Evolutionary conservation across 2,329 filamentous ascomycete species (phyloP).

Genomic region (Hypoxylon sp.): DNA sequence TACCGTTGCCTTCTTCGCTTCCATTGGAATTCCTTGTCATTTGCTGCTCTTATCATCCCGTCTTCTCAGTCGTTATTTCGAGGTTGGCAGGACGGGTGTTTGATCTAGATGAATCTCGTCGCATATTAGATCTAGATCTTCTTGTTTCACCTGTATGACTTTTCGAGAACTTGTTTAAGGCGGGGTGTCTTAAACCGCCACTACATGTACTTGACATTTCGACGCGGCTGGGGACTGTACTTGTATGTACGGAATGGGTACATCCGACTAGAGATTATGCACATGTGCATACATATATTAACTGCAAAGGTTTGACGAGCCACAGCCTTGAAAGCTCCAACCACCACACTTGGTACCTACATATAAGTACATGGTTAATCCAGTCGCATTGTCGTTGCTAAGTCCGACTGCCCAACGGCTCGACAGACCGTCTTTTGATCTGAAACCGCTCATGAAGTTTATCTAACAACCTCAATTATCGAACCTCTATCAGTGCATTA

Average conservation of each 20-base stretch:
- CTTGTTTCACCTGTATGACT: constrained; percentile 25
- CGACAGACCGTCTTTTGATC: constrained; percentile 16
- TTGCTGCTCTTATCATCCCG: constrained; percentile 32
- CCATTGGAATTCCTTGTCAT: constrained; percentile 12
- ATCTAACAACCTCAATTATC: constrained; percentile 13
- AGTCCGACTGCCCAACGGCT: constrained; percentile 17
- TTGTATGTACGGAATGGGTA: constrained; percentile 15
- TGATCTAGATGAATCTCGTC: constrained; percentile 27
- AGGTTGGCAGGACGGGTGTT: constrained; percentile 4
- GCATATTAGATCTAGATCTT: constrained; percentile 32
- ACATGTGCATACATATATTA: neutral
- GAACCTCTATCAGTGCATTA: constrained; percentile 3
- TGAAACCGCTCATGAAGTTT: constrained; percentile 25
- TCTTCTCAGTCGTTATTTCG: constrained; percentile 1
- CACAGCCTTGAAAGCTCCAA: constrained; percentile 15
- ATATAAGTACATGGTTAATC: neutral
- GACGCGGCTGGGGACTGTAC: constrained; percentile 6
- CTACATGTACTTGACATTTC: constrained; percentile 18
- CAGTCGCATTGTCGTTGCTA: constrained; percentile 13
- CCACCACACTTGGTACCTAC: neutral
- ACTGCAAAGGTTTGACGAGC: constrained; percentile 26
- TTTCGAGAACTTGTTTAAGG: constrained; percentile 14
- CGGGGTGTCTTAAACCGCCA: constrained; percentile 18
- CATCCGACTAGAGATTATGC: constrained; percentile 15
- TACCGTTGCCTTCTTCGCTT: constrained; percentile 19